These are phyloP conservation scores for Leucaena leucocephala DNA, from an alignment of 306 rosid genomes.

Conservation along the genomic window DNA sequence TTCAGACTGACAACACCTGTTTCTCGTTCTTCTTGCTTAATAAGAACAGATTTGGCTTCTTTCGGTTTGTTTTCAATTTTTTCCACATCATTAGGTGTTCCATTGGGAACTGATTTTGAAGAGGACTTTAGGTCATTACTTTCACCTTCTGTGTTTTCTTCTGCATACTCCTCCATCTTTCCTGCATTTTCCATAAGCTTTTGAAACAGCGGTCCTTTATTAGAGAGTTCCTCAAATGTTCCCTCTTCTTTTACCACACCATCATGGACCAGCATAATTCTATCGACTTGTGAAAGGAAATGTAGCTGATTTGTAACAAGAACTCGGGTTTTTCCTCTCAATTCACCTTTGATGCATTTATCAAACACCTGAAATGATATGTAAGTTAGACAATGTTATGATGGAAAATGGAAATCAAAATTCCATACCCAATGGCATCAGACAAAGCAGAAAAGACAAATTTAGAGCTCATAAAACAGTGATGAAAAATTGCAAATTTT, in stretches of 20 bases:
- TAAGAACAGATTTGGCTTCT: slow-evolving; percentile 72
- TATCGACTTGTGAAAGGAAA: slow-evolving; percentile 91
- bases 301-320: slow-evolving; percentile 98
- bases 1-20: slow-evolving; percentile 86
- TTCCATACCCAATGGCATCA: slow-evolving; percentile 11
- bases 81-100: slow-evolving; percentile 40
- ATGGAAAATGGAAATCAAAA: slow-evolving; percentile 14
- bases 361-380: slow-evolving; percentile 69
- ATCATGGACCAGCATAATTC: slow-evolving; percentile 71
- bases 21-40: slow-evolving; percentile 92
- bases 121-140: slow-evolving; percentile 47
- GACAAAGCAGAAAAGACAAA: slow-evolving; percentile 7
- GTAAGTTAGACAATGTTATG: slow-evolving; percentile 22
- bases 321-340: slow-evolving; percentile 85
- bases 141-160: slow-evolving; percentile 48
- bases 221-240: slow-evolving; percentile 84
- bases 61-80: slow-evolving; percentile 47
- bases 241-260: slow-evolving; percentile 83
- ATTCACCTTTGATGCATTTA: slow-evolving; percentile 83
- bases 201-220: slow-evolving; percentile 70
- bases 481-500: slow-evolving; percentile 2
- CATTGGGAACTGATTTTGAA: slow-evolving; percentile 48
- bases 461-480: not conserved
- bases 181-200: slow-evolving; percentile 95
- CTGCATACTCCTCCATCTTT: slow-evolving; percentile 74